phyloP scores from a whole-genome alignment of 305 asterid genomes.

The Fraxinus platypoda region DNA sequence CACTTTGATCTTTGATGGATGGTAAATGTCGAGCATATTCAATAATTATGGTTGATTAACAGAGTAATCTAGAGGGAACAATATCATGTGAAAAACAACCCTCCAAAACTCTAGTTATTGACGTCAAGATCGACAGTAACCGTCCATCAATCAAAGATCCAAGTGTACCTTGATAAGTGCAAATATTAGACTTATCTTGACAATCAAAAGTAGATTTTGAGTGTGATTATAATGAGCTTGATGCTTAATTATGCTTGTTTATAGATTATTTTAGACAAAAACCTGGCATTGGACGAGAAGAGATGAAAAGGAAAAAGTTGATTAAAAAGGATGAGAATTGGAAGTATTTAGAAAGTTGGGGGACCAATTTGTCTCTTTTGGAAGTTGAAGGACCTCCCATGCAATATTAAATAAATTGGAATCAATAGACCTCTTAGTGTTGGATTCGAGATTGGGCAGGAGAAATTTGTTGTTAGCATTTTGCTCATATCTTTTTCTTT shows the following conservation, averaged over 20 bases:
- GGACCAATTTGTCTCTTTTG: neutral
- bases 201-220: neutral
- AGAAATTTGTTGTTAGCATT: neutral
- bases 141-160: neutral
- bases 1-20: neutral
- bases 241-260: neutral
- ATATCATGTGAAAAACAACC: neutral
- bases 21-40: neutral
- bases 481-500: neutral
- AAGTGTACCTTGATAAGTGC: neutral
- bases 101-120: neutral
- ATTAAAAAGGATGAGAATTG: neutral
- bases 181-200: neutral
- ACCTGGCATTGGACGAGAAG: neutral
- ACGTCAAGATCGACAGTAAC: neutral
- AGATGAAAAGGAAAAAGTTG: neutral
- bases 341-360: neutral
- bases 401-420: neutral
- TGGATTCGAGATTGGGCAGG: neutral
- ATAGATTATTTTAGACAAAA: neutral
- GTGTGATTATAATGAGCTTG: neutral
- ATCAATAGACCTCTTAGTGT: neutral
- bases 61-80: neutral
- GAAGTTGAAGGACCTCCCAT: neutral
- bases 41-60: neutral